Conservation (phyloP, 805 yeast genomes). For the Yamadazyma sp. region DNA sequence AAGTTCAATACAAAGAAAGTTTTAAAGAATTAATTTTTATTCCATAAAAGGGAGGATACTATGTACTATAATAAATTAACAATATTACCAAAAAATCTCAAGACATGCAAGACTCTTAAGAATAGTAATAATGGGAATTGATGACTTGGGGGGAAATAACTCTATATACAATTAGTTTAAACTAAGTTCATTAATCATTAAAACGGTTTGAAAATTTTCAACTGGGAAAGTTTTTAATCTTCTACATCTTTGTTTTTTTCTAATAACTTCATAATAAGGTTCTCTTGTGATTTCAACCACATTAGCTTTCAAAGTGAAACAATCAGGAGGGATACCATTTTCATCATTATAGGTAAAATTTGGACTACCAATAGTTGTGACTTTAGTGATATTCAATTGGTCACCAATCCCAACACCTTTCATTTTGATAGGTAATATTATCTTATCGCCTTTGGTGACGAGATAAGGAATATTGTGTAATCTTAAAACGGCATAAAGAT, state of each 20-base stretch:
- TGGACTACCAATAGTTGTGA: slow-evolving; percentile 80
- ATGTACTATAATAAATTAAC: slow-evolving; percentile 3
- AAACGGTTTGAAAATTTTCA: slow-evolving; percentile 73
- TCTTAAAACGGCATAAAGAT: slow-evolving; percentile 76
- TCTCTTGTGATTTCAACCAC: slow-evolving; percentile 84
- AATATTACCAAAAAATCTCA: too few species aligned
- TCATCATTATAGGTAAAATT: slow-evolving; percentile 50
- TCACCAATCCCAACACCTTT: slow-evolving; percentile 83
- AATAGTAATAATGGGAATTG: too few species aligned
- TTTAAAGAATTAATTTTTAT: background rate
- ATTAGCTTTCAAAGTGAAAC: slow-evolving; percentile 67
- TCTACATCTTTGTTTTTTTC: slow-evolving; percentile 72
- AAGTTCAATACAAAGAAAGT: slow-evolving; percentile 24
- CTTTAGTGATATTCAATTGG: slow-evolving; percentile 66
- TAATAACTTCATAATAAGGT: slow-evolving; percentile 55
- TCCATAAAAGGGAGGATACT: slow-evolving; percentile 5
- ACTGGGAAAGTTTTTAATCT: slow-evolving; percentile 71
- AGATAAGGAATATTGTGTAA: slow-evolving; percentile 83
- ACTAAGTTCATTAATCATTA: slow-evolving; percentile 71
- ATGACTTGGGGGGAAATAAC: too few species aligned
- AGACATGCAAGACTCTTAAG: too few species aligned
- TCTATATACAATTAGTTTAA: slow-evolving; percentile 26
- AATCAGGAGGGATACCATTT: slow-evolving; percentile 21
- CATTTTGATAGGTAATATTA: slow-evolving; percentile 75
- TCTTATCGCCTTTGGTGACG: slow-evolving; percentile 86